These are phyloP conservation scores for Rhododendron kiyosumense DNA, from an alignment of 148 eudicot genomes.

Conservation along the genomic window DNA sequence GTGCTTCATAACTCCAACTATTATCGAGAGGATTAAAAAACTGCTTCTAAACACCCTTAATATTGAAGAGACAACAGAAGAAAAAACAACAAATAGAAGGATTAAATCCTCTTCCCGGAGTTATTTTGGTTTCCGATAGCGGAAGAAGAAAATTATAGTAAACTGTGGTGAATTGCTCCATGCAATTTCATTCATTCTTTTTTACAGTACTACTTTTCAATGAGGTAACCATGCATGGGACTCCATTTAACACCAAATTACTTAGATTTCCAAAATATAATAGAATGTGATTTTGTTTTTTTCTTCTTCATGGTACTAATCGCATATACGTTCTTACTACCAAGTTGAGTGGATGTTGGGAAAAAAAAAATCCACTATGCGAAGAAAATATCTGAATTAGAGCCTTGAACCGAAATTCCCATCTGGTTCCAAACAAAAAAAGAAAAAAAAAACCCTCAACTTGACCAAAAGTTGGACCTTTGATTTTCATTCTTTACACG, in stretches of 20 bases:
- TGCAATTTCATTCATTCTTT: background rate
- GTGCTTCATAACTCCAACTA: background rate
- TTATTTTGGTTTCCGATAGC: background rate
- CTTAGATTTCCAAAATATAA: background rate
- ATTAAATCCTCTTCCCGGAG: background rate
- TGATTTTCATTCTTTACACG: background rate
- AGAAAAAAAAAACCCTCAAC: background rate
- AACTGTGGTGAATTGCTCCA: background rate
- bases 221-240: background rate
- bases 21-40: background rate
- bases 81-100: background rate
- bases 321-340: background rate
- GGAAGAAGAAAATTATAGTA: background rate
- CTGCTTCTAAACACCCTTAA: background rate
- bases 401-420: background rate
- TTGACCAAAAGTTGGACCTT: background rate
- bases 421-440: background rate
- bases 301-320: background rate
- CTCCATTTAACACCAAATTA: background rate
- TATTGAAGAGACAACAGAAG: background rate
- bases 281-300: background rate
- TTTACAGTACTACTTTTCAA: background rate
- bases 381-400: background rate
- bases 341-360: background rate
- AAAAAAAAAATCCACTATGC: background rate